A percentile compares a stretch with the other conserved stretches of the same genome.
These are phyloP conservation scores for Amaranthus palmeri DNA, from an alignment of 148 eudicot genomes.

Conservation along the genomic window DNA sequence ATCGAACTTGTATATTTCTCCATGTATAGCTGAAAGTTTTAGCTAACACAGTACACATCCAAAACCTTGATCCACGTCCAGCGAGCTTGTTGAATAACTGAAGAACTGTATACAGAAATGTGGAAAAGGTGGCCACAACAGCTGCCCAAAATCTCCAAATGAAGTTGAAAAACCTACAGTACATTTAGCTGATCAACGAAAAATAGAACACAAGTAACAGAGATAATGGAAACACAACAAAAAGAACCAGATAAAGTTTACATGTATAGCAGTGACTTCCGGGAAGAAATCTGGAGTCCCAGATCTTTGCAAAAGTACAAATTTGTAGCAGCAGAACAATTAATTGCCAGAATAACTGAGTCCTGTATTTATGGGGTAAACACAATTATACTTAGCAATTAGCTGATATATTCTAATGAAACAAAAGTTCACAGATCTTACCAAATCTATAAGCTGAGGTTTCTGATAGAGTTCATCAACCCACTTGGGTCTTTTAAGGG, in stretches of 20 bases:
- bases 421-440: constrained; percentile 23
- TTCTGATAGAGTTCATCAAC: constrained; percentile 53
- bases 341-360: constrained; percentile 61
- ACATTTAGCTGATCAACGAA: constrained; percentile 22
- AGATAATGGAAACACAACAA: constrained; percentile 4
- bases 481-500: constrained; percentile 67
- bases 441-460: constrained; percentile 61
- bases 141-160: constrained; percentile 49
- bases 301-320: constrained; percentile 38
- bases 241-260: constrained; percentile 32
- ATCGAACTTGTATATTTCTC: constrained; percentile 52
- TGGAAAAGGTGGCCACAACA: constrained; percentile 60
- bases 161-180: constrained; percentile 47
- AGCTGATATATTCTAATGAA: constrained; percentile 4
- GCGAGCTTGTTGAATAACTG: constrained; percentile 43
- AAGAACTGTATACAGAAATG: constrained; percentile 51
- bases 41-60: constrained; percentile 25
- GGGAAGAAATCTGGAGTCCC: constrained; percentile 25
- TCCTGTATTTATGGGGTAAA: constrained; percentile 39
- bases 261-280: constrained; percentile 31
- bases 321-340: constrained; percentile 60
- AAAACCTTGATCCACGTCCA: constrained; percentile 35
- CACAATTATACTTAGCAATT: background rate
- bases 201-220: background rate
- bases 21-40: constrained; percentile 54